These are phyloP conservation scores for Monilinia fructigena DNA, from an alignment of 2,329 filamentous ascomycete species.

Conservation along the genomic window DNA sequence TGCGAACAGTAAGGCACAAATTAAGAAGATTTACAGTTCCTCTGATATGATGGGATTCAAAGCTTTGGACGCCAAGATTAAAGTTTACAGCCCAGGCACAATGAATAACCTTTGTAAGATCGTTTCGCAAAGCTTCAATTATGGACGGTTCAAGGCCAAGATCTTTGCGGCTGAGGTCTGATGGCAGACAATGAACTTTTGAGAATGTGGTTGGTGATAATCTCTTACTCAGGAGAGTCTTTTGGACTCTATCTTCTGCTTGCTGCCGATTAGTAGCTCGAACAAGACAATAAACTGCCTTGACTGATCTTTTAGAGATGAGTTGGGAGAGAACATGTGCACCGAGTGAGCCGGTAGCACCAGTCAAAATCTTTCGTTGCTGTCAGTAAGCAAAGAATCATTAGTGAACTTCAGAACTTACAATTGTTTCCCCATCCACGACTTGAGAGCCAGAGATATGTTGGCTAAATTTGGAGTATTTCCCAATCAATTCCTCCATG, in stretches of 20 bases:
- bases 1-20: slow-evolving; percentile 40
- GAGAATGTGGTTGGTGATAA: slow-evolving; percentile 28
- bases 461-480: slow-evolving; percentile 44
- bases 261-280: slow-evolving; percentile 38
- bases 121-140: slow-evolving; percentile 37
- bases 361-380: slow-evolving; percentile 51
- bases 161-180: slow-evolving; percentile 43
- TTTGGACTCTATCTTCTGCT: slow-evolving; percentile 20
- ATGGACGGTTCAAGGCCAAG: slow-evolving; percentile 43
- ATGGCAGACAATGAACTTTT: slow-evolving; percentile 43
- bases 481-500: slow-evolving; percentile 48
- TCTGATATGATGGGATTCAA: slow-evolving; percentile 47
- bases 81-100: slow-evolving; percentile 58
- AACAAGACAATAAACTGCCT: slow-evolving; percentile 49
- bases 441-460: slow-evolving; percentile 28
- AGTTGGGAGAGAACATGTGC: slow-evolving; percentile 59
- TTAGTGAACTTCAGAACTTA: slow-evolving; percentile 13
- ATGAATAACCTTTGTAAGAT: slow-evolving; percentile 49
- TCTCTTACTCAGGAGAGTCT: slow-evolving; percentile 9
- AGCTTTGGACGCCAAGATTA: slow-evolving; percentile 51
- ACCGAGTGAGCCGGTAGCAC: slow-evolving; percentile 64
- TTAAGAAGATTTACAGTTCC: slow-evolving; percentile 47
- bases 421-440: slow-evolving; percentile 28
- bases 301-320: slow-evolving; percentile 36
- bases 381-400: slow-evolving; percentile 7